These are phyloP conservation scores for Fimicolochytrium jonesii DNA, from an alignment of 192 early-diverging fungal genomes.

Conservation along the genomic window DNA sequence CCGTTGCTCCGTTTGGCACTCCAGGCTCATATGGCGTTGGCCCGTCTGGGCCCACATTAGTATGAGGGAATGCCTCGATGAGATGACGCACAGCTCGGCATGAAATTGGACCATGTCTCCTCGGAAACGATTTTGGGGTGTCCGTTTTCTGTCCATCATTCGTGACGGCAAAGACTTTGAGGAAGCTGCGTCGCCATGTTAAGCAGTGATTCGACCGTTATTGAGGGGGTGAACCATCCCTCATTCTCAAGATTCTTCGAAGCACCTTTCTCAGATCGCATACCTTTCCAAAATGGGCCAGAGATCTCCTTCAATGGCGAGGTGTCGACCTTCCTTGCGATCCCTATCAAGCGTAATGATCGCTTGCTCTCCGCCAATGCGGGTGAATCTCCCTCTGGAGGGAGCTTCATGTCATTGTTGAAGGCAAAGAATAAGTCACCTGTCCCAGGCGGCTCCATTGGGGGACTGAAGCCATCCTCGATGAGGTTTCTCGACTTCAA, in stretches of 20 bases:
- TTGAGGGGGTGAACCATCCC: conserved; percentile 17
- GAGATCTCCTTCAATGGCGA: conserved; percentile 30
- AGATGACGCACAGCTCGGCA: too few relatives aligned
- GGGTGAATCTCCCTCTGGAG: not conserved
- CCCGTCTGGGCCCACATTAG: too few relatives aligned
- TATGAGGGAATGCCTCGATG: too few relatives aligned
- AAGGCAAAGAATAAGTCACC: not conserved
- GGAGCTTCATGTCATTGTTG: conserved; percentile 11
- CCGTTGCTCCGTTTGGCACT: too few relatives aligned
- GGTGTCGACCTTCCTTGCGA: conserved; percentile 29
- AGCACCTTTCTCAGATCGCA: conserved; percentile 16
- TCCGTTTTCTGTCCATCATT: too few relatives aligned
- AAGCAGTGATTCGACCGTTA: too few relatives aligned
- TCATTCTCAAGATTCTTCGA: conserved; percentile 36
- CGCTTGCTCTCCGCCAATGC: conserved; percentile 1
- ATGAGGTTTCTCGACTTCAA: conserved; percentile 29
- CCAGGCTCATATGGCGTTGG: too few relatives aligned
- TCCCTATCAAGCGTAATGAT: conserved; percentile 41
- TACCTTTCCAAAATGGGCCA: conserved; percentile 37
- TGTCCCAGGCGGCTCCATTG: not conserved
- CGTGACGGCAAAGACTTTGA: too few relatives aligned
- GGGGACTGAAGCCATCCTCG: conserved; percentile 15
- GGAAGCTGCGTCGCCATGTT: too few relatives aligned
- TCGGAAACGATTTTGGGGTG: too few relatives aligned
- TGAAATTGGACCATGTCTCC: too few relatives aligned